phyloP scores from a whole-genome alignment of 1,139 yeast species.

The Taphrina flavorubra region DNA sequence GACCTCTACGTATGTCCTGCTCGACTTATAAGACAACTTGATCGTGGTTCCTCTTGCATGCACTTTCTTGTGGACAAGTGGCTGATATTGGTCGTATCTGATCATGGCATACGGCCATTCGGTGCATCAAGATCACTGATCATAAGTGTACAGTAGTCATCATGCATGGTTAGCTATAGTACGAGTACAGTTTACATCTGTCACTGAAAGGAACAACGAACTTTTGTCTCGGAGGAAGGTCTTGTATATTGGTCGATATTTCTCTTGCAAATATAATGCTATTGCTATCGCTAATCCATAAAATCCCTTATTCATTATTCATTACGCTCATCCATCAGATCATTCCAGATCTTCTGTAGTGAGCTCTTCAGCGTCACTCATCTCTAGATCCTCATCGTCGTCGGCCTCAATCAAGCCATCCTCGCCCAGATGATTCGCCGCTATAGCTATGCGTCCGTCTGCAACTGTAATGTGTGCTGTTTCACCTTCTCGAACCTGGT shows the following conservation, averaged over 20 bases:
- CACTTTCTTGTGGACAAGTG: conserved; percentile 4
- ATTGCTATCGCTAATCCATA: conserved; percentile 21
- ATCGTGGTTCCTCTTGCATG: background rate
- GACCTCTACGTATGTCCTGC: too few species aligned
- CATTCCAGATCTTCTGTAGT: conserved; percentile 31
- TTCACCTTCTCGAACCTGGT: conserved; percentile 88
- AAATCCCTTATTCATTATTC: too few species aligned
- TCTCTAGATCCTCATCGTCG: conserved; percentile 54
- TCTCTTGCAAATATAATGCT: background rate
- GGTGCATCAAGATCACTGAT: background rate
- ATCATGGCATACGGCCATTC: background rate
- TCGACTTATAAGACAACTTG: too few species aligned
- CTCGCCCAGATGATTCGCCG: conserved; percentile 75
- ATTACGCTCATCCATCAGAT: background rate
- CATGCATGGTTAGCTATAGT: too few species aligned
- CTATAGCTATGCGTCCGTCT: conserved; percentile 69
- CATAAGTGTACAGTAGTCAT: background rate
- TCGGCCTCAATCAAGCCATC: conserved; percentile 60
- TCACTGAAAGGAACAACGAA: too few species aligned
- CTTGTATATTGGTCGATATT: too few species aligned
- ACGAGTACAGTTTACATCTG: too few species aligned
- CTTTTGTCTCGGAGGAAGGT: too few species aligned
- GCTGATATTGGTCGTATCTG: conserved; percentile 9
- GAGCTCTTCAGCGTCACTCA: conserved; percentile 56
- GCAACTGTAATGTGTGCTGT: conserved; percentile 65